Evolutionary conservation across 768 basidiomycete species (phyloP).

Genomic region (Nidula microcarpa): DNA sequence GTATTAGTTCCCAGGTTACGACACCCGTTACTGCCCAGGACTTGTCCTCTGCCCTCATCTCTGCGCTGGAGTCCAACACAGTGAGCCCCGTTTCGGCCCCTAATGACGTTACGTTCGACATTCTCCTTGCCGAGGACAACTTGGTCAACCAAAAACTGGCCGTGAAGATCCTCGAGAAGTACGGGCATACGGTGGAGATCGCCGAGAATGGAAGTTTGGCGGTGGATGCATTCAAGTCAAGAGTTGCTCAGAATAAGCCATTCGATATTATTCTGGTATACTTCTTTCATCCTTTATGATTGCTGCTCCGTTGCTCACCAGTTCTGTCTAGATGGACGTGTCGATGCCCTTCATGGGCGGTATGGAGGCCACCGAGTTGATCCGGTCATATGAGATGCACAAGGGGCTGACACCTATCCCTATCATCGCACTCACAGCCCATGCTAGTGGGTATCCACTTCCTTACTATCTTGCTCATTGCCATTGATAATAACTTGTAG

Average conservation of each 20-base stretch:
- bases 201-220: constrained; percentile 96
- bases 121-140: constrained; percentile 96
- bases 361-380: constrained; percentile 94
- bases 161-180: constrained; percentile 94
- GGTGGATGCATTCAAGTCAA: constrained; percentile 84
- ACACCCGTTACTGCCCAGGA: constrained; percentile 88
- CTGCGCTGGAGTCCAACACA: constrained; percentile 93
- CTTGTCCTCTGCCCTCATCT: constrained; percentile 86
- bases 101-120: constrained; percentile 85
- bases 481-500: constrained; percentile 28
- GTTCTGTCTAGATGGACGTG: constrained; percentile 78
- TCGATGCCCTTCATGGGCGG: constrained; percentile 99
- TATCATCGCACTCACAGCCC: constrained; percentile 95
- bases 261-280: constrained; percentile 91
- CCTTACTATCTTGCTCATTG: constrained; percentile 2
- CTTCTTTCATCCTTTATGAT: constrained; percentile 8
- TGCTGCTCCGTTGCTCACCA: constrained; percentile 3
- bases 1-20: constrained; percentile 92
- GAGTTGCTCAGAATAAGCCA: constrained; percentile 65
- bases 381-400: constrained; percentile 79
- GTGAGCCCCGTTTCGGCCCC: constrained; percentile 84
- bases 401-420: constrained; percentile 72
- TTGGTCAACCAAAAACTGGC: constrained; percentile 95
- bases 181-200: constrained; percentile 93
- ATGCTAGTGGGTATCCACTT: constrained; percentile 73